phyloP scores from a whole-genome alignment of 352 stramenopile genomes.

The Phytophthora vignae region DNA sequence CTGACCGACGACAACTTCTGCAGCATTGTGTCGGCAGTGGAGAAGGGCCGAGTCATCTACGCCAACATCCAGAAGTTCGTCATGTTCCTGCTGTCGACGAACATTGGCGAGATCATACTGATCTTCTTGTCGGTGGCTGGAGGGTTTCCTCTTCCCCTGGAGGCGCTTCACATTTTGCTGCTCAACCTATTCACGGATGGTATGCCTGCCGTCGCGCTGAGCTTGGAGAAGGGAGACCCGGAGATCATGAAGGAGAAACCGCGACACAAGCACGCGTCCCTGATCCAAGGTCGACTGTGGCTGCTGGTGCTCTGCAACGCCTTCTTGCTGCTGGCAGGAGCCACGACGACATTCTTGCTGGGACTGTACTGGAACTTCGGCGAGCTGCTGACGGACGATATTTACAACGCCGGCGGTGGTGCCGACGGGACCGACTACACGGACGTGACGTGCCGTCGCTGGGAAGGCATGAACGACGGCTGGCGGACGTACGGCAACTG shows the following conservation, averaged over 20 bases:
- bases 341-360: conserved; percentile 59
- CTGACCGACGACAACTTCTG: conserved; percentile 98
- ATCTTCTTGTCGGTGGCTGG: conserved; percentile 72
- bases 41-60: conserved; percentile 97
- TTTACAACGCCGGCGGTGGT: conserved; percentile 58
- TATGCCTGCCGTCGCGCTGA: conserved; percentile 77
- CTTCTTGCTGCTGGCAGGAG: conserved; percentile 53
- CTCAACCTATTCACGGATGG: conserved; percentile 99
- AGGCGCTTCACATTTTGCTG: conserved; percentile 97
- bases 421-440: conserved; percentile 52
- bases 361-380: conserved; percentile 84
- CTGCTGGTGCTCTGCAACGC: conserved; percentile 68
- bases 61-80: conserved; percentile 99
- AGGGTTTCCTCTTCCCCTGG: conserved; percentile 87
- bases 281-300: conserved; percentile 76
- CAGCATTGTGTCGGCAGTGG: conserved; percentile 97
- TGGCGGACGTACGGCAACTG: conserved; percentile 74
- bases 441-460: conserved; percentile 66
- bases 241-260: conserved; percentile 72
- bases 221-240: conserved; percentile 75
- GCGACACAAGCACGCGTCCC: conserved; percentile 56
- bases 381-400: conserved; percentile 53
- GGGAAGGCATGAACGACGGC: conserved; percentile 52
- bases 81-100: conserved; percentile 98
- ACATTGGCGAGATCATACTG: conserved; percentile 95